A percentile compares a stretch with the other conserved stretches of the same genome.
These are phyloP conservation scores for Mycosphaerelloides madeirae DNA, from an alignment of 2,329 filamentous ascomycete species.

Conservation along the genomic window DNA sequence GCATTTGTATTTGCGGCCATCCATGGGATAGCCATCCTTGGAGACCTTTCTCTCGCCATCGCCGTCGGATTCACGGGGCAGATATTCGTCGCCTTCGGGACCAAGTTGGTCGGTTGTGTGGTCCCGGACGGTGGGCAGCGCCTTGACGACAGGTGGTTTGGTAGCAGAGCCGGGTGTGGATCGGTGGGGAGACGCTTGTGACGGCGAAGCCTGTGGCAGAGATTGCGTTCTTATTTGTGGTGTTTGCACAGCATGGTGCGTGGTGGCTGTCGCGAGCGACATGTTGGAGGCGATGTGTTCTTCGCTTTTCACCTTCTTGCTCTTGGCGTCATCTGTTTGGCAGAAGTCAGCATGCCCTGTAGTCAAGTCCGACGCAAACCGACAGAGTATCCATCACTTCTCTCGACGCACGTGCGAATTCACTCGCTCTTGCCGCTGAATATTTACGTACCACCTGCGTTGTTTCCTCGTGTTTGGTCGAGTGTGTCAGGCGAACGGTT, in stretches of 20 bases:
- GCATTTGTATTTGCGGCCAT: constrained; percentile 83
- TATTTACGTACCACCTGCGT: constrained; percentile 62
- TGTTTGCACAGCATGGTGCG: constrained; percentile 44
- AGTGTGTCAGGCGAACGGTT: constrained; percentile 69
- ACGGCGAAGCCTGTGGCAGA: constrained; percentile 49
- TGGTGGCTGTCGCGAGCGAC: constrained; percentile 51
- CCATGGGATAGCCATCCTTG: constrained; percentile 72
- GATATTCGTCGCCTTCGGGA: constrained; percentile 84
- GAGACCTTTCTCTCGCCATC: constrained; percentile 93
- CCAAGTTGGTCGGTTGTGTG: constrained; percentile 96
- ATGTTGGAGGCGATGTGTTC: constrained; percentile 20
- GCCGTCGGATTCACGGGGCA: constrained; percentile 88
- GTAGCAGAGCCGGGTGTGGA: constrained; percentile 60
- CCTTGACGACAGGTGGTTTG: constrained; percentile 78
- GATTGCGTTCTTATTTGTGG: constrained; percentile 51
- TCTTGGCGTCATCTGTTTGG: constrained; percentile 40
- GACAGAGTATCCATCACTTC: neutral
- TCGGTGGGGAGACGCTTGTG: constrained; percentile 65
- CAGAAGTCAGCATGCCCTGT: constrained; percentile 18
- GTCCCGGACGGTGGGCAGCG: constrained; percentile 88
- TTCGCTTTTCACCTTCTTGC: constrained; percentile 30
- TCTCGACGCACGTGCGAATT: neutral
- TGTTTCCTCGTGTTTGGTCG: constrained; percentile 45
- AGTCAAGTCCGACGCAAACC: too few species aligned
- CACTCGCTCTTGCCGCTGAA: too few species aligned